Evolutionary conservation across 2,329 filamentous ascomycete genomes (phyloP), one percentile per base, ranked within the genome.

Genomic region (Aspergillus spinulosporus): DNA sequence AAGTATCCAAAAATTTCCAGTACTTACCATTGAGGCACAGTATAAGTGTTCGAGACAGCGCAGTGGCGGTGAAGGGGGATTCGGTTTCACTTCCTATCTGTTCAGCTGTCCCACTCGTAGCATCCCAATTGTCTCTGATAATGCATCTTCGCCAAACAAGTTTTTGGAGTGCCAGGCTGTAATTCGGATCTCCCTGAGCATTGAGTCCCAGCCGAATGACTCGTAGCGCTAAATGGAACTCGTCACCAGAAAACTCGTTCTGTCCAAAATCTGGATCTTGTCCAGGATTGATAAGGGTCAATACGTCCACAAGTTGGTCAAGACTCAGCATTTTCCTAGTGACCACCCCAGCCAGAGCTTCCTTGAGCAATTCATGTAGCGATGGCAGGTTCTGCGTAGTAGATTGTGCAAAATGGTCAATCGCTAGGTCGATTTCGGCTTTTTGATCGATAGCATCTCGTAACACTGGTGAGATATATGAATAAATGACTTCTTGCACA

Each of bases 121-220:
- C 80, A 28, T 82, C 78, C 94, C 94, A 99, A 68, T 97, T 85
- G 70, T 97, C 92, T 49, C 87, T 85, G 62, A 93, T 82, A 66
- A 89, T 89, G 59, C 91, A 88, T 52, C 94, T 85, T 68, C 94
- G 88, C 94, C 94, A 99, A 60, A 97, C 89, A 28, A 72, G 56
- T 37, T 69, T 70, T 4, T 66, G 67, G 44, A 72, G 55, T 31
- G 68, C 62, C 46, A 56, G 56, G 49, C 64, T 43, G 44, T 66
- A 68, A 9, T 61, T 60, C 9, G 64, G 62, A 78, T 85, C 62
- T 76, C 78, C 64, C 72, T 79, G 64, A 80, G 81, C 62, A 76
- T 84, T 68, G 77, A 81, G 72, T 77, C 80, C 66, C 76, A 86
- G 72, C 12, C 78, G 80, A 42, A 79, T 68, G 14, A 69, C 67